phyloP scores from a whole-genome alignment of 2,329 filamentous ascomycete species.

The Colletotrichum liriopes region DNA sequence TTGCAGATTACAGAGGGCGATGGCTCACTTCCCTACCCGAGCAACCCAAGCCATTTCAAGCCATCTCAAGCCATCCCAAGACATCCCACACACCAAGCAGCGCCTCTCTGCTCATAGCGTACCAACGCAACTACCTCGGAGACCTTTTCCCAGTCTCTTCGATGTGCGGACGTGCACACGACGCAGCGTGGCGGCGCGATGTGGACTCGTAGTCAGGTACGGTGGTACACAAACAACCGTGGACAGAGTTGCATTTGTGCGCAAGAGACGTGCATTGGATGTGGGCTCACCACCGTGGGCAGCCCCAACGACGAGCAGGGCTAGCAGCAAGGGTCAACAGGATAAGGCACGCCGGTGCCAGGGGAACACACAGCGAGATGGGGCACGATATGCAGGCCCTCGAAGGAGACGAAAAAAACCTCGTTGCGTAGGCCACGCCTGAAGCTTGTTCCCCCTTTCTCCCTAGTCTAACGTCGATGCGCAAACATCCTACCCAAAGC shows the following conservation, averaged over 20 bases:
- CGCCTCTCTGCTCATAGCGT: slow-evolving; percentile 12
- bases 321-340: slow-evolving; percentile 35
- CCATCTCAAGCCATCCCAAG: slow-evolving; percentile 6
- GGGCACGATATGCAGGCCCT: slow-evolving; percentile 37
- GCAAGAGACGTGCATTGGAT: slow-evolving; percentile 2
- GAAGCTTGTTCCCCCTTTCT: slow-evolving; percentile 43
- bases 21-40: slow-evolving; percentile 2
- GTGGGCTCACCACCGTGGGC: slow-evolving; percentile 8
- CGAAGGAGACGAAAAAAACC: slow-evolving; percentile 28
- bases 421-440: slow-evolving; percentile 40
- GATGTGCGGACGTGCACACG: neutral
- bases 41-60: slow-evolving; percentile 14
- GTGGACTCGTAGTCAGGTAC: slow-evolving; percentile 10
- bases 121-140: neutral
- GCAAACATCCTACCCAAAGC: slow-evolving; percentile 34
- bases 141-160: neutral
- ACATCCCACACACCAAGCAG: slow-evolving; percentile 4
- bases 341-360: slow-evolving; percentile 37
- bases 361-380: slow-evolving; percentile 40
- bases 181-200: slow-evolving; percentile 2
- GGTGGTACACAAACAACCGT: neutral
- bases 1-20: slow-evolving; percentile 15
- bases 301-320: slow-evolving; percentile 33
- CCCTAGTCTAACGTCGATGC: slow-evolving; percentile 41
- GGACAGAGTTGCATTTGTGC: slow-evolving; percentile 9